Base-by-base conservation (phyloP, 768 basidiomycete species). In the Boletus sp. region DNA sequence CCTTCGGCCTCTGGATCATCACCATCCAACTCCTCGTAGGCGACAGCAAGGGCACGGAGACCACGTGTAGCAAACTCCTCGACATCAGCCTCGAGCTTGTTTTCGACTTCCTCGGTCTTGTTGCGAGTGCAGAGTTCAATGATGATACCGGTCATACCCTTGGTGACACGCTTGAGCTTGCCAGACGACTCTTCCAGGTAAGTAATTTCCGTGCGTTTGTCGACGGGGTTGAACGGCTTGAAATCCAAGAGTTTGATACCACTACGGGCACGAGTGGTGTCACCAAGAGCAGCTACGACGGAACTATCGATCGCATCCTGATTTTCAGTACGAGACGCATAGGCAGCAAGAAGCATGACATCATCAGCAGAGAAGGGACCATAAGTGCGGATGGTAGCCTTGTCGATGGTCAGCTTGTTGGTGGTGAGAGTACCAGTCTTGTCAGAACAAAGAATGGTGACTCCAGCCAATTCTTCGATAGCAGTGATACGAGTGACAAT, bases 141-240 rank as follows among this genome's bases (percentile, higher is more conserved):
- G 79, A 98, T 93, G 74, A 93, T 89, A 78, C 94, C 96, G 41
- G 96, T 98, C 96, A 98, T 98, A 72, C 96, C 96, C 87, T 98
- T 98, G 70, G 96, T 97, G 67, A 96, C 96, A 66, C 96, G 92
- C 84, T 96, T 97, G 63, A 98, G 83, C 73, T 89, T 92, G 74
- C 96, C 96, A n/a, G 90, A 80, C 8, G 92, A 80, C 73, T 94
- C 88, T 71, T 97, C 95, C 45, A 84, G 87, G 79, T 98, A 98
- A 47, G 96, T 98, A 72, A 96, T 95, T 77, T 98, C 96, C 55
- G 96, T 98, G 68, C 95, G 92, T 82, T 98, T 98, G 82, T 96
- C 93, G 64, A 95, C 93, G 47, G 96, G 96, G 81, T 98, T 97
- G 84, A 98, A 98, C 5, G 95, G 95, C 80, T 97, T 98, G 83